Base-by-base conservation (phyloP, 2,329 filamentous ascomycete genomes). In the Trichoderma citrinoviride region DNA sequence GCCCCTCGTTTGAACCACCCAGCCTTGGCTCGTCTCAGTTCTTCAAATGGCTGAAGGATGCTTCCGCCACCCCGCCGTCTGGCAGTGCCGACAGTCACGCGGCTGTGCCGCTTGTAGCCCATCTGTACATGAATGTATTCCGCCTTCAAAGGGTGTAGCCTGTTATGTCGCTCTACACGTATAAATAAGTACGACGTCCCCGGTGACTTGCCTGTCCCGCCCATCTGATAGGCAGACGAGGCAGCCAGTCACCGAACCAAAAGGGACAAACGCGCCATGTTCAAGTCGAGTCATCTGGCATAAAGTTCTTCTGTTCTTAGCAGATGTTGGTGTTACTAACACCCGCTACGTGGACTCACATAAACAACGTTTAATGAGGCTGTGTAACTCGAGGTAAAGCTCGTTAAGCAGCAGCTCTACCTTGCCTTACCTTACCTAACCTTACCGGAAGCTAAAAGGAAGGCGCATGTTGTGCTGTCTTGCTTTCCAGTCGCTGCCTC, bases 81-180 rank as follows among this genome's bases (percentile, higher is more conserved):
- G n/a, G 50, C 61, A 55, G 46, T 41, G 40, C n/a, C 50, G 15
- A 19, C 43, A 46, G 61, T 63, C 61, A 63, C 61, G 49, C 49
- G 60, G 25, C 21, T 33, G 12, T 27, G 19, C 43, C 29, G 19
- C 54, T 57, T 47, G 56, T 60, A 47, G 44, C 27, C 7, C 19
- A 23, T 40, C 29, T 41, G 57, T 50, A 57, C 19, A n/a, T n/a
- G n/a, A n/a, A n/a, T n/a, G n/a, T n/a, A n/a, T n/a, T n/a, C n/a
- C n/a, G n/a, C n/a, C n/a, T n/a, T n/a, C n/a, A n/a, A n/a, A n/a
- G n/a, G n/a, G n/a, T n/a, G n/a, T 14, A 12, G 2, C 33, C 33
- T 37, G 33, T 12, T 3, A 12, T 14, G 10, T 37, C 33, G 33
- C 33, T 37, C 33, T 37, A 37, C n/a, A n/a, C n/a, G n/a, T 37